These are phyloP conservation scores for Ogataea paradorogensis DNA, from an alignment of 805 yeast species.

Conservation along the genomic window DNA sequence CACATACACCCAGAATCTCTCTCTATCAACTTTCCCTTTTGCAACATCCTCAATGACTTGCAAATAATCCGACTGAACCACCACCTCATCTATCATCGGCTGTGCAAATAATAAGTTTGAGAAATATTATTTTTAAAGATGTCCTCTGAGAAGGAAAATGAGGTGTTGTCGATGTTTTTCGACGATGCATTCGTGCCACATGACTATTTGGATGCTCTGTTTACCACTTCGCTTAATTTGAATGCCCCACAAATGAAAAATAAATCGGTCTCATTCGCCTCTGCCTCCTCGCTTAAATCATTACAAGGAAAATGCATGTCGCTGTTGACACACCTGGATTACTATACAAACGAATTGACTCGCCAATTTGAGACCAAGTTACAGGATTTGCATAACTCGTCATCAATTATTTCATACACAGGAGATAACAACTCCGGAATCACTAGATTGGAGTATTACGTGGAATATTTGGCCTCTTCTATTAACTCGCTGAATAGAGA, in stretches of 20 bases:
- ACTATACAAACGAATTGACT: constrained; percentile 57
- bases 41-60: constrained; percentile 17
- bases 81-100: constrained; percentile 10
- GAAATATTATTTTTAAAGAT: background rate
- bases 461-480: constrained; percentile 57
- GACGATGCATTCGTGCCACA: constrained; percentile 64
- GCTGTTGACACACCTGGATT: constrained; percentile 58
- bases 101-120: constrained; percentile 3
- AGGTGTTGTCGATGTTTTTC: constrained; percentile 62
- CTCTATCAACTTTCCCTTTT: constrained; percentile 9
- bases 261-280: constrained; percentile 32
- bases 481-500: constrained; percentile 55
- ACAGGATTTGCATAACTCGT: constrained; percentile 44
- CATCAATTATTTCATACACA: constrained; percentile 47
- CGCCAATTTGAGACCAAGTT: constrained; percentile 51
- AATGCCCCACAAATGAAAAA: constrained; percentile 14
- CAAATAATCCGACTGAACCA: constrained; percentile 20
- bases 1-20: constrained; percentile 17
- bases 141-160: constrained; percentile 28
- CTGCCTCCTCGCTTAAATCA: constrained; percentile 32
- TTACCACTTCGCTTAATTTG: constrained; percentile 38
- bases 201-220: constrained; percentile 61
- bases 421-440: constrained; percentile 32
- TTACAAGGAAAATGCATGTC: constrained; percentile 49
- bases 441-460: constrained; percentile 63